phyloP scores from a whole-genome alignment of 176 grass and related monocot genomes.

The Thinopyrum elongatum region DNA sequence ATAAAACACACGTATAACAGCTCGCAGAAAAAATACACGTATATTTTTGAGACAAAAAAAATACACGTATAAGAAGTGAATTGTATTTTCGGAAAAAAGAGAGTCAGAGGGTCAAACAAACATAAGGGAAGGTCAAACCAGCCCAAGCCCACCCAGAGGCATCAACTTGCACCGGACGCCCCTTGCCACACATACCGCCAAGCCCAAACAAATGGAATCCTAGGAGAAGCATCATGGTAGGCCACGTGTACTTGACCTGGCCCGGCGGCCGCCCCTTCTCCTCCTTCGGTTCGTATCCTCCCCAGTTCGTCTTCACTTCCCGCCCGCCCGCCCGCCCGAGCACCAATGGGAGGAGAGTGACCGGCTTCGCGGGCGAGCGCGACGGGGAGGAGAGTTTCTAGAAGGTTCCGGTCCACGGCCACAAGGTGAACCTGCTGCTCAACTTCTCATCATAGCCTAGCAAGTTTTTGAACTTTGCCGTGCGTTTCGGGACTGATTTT shows the following conservation, averaged over 20 bases:
- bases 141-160: background rate
- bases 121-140: background rate
- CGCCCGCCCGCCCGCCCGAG: conserved; percentile 51
- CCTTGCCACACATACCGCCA: background rate
- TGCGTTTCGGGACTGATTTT: background rate
- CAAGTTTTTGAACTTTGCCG: background rate
- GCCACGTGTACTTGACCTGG: conserved; percentile 36
- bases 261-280: background rate
- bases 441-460: background rate
- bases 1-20: too few relatives aligned
- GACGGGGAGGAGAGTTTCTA: background rate
- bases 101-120: background rate
- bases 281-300: conserved; percentile 17
- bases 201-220: conserved; percentile 33
- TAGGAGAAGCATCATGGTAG: conserved; percentile 6
- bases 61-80: too few relatives aligned
- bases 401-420: background rate
- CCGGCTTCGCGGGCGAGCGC: background rate
- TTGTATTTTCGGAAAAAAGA: background rate
- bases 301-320: conserved; percentile 43
- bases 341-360: conserved; percentile 26
- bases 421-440: conserved; percentile 10
- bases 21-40: too few relatives aligned
- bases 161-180: background rate
- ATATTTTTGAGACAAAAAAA: too few relatives aligned